Evolutionary conservation across 352 stramenopile species (phyloP), one percentile per base, ranked within the genome.

Genomic region (Globisporangium yorkense): DNA sequence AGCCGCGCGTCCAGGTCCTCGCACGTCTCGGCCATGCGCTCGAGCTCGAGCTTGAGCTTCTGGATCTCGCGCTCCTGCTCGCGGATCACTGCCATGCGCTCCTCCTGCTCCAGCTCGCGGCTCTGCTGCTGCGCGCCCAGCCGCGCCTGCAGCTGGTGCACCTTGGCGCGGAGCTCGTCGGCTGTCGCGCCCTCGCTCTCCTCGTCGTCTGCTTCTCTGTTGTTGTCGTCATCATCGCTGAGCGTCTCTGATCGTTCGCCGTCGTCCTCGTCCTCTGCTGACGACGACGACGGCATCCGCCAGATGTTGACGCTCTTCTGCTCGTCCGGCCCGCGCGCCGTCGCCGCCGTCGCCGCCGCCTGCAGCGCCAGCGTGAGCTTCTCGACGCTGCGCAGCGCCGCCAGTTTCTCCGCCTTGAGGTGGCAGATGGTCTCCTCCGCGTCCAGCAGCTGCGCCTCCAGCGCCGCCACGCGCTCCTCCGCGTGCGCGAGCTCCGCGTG

Each of bases 371-470:
- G 24, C 24, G 66, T 71, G 20, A 90, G 66, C n/a, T 66, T 71
- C 67, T 92, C 80, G 15, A 85, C 69, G 21, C 81, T 60, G 18
- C 80, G 67, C 59, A 75, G 60, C 7, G 81, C 73, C 13, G 76
- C 71, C 10, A 80, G 60, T 33, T 88, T 89, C 73, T 92, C 82
- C 0, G 80, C 78, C 54, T 83, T 77, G 10, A 92, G 66, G 65
- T 92, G 82, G 61, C 76, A 84, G 44, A 90, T 89, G 4, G 74
- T 76, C 59, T 92, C 80, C 49, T 92, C 82, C 7, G 77, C 74
- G 51, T 85, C 70, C 54, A 92, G 63, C 21, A 89, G 66, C 57
- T 81, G 72, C 24, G 60, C 50, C 53, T 88, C 74, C 16, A 92
- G 67, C 52, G 55, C 51, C 6, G 52, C 52, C 10, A 90, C 61